Percentiles rank a stretch among this genome's conserved stretches.
These are phyloP conservation scores for Chenopodium berlandieri DNA, from an alignment of 148 eudicot species.

Conservation along the genomic window DNA sequence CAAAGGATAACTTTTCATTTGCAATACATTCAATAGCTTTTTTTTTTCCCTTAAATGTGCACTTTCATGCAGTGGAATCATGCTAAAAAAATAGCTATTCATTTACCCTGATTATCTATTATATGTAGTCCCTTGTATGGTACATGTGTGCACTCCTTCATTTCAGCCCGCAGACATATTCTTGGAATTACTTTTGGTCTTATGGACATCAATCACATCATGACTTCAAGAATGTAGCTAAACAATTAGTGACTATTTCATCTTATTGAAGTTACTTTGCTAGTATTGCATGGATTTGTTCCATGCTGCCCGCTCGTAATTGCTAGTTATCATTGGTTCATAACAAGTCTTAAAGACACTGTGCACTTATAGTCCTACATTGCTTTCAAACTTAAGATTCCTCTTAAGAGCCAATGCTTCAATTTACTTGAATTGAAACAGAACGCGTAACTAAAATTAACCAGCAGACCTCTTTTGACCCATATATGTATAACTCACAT, in stretches of 20 bases:
- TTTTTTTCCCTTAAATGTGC: too few species aligned
- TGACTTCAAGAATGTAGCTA: background rate
- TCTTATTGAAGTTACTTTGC: slow-evolving; percentile 4
- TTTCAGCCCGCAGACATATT: background rate
- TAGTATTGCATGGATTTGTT: background rate
- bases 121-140: background rate
- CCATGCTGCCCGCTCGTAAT: background rate
- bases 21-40: background rate
- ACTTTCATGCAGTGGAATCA: background rate
- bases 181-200: background rate
- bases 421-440: slow-evolving; percentile 5
- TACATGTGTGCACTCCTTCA: background rate
- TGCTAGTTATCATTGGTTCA: background rate
- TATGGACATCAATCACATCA: background rate
- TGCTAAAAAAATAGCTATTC: background rate
- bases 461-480: background rate
- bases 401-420: background rate
- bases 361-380: background rate
- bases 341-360: background rate
- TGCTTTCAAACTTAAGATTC: background rate
- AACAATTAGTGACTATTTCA: background rate
- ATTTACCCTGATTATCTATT: background rate
- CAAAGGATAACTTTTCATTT: background rate
- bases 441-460: background rate
- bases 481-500: background rate